Evolutionary conservation across 257 asterid species (phyloP).

Genomic region (Jaltomata sinuosa): DNA sequence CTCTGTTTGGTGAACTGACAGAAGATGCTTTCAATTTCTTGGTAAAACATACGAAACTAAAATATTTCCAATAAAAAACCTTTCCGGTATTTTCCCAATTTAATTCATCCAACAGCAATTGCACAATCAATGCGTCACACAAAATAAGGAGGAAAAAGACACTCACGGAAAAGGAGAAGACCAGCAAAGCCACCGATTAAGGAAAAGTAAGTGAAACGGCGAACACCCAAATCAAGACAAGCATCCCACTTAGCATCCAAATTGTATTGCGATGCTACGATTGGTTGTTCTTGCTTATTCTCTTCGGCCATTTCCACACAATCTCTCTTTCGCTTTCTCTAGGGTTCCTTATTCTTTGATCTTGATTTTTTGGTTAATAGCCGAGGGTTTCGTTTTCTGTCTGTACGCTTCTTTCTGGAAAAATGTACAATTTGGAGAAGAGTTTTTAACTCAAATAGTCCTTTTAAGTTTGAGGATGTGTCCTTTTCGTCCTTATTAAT

Average conservation of each 20-base stretch:
- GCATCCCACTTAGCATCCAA: conserved; percentile 81
- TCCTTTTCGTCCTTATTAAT: too few relatives aligned
- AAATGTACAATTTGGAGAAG: too few relatives aligned
- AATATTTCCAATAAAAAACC: not conserved
- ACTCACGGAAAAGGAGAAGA: conserved; percentile 66
- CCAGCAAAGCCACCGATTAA: conserved; percentile 60
- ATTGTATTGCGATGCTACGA: conserved; percentile 32
- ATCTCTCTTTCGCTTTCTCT: not conserved
- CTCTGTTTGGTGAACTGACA: not conserved
- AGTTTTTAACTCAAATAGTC: too few relatives aligned
- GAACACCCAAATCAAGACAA: conserved; percentile 55
- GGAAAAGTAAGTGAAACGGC: conserved; percentile 60
- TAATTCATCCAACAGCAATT: not conserved
- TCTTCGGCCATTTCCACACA: conserved; percentile 39
- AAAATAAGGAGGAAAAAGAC: not conserved
- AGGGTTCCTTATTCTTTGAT: not conserved
- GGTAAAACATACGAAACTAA: not conserved
- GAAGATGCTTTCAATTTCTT: not conserved
- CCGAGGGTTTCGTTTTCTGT: conserved; percentile 1
- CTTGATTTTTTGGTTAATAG: not conserved
- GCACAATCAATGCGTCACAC: not conserved
- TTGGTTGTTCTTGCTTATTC: conserved; percentile 16
- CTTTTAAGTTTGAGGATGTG: too few relatives aligned
- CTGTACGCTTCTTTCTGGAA: too few relatives aligned
- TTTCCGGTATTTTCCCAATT: not conserved